A percentile compares a stretch with the other conserved stretches of the same genome.
Conservation (phyloP, 1,284 basidiomycete species). For the Heterobasidion irregulare region DNA sequence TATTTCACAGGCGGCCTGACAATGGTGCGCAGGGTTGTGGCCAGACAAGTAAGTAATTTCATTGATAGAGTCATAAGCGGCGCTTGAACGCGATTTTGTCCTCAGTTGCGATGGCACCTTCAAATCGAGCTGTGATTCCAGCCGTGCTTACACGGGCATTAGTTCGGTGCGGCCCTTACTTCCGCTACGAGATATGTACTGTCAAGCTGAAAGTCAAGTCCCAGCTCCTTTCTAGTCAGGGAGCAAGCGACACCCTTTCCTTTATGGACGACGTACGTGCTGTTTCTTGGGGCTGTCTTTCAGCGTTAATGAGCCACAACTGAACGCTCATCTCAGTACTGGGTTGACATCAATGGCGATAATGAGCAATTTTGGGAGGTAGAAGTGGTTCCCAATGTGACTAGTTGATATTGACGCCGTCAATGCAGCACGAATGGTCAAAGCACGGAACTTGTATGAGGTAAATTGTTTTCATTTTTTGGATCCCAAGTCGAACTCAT, state of each 20-base stretch:
- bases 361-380: slow-evolving; percentile 69
- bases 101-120: slow-evolving; percentile 4
- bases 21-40: slow-evolving; percentile 33
- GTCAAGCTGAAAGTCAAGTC: slow-evolving; percentile 3
- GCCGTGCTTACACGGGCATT: slow-evolving; percentile 4
- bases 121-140: slow-evolving; percentile 2
- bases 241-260: slow-evolving; percentile 50
- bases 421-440: slow-evolving; percentile 52
- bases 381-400: slow-evolving; percentile 10
- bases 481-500: background rate
- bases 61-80: slow-evolving; percentile 5
- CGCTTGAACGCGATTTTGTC: background rate
- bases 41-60: slow-evolving; percentile 3
- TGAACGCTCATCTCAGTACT: slow-evolving; percentile 31
- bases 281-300: background rate
- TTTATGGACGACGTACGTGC: slow-evolving; percentile 52
- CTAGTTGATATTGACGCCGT: background rate
- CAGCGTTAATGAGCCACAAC: too few species aligned
- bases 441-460: slow-evolving; percentile 74
- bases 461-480: slow-evolving; percentile 19
- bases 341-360: slow-evolving; percentile 55
- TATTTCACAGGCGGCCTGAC: slow-evolving; percentile 22
- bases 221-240: slow-evolving; percentile 54
- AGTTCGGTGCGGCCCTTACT: slow-evolving; percentile 25
- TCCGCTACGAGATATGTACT: background rate